Conservation (phyloP, 345 rosid species). For the Acer saccharum region DNA sequence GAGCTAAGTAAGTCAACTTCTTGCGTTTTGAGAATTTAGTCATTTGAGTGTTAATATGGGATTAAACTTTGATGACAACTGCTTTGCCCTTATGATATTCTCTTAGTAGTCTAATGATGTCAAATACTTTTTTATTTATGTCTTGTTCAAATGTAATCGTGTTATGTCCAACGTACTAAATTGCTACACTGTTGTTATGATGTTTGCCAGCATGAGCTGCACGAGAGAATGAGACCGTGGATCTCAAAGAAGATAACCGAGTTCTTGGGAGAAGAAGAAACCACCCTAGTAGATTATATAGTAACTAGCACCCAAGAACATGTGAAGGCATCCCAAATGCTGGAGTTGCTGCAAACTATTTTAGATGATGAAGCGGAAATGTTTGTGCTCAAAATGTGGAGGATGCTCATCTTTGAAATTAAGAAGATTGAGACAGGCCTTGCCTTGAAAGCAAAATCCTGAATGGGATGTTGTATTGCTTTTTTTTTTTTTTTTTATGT, state of each 20-base stretch:
- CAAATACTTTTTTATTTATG: not conserved
- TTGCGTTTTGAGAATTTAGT: not conserved
- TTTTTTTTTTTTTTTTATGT: too few species aligned
- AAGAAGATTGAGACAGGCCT: conserved; percentile 88
- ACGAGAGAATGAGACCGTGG: conserved; percentile 98
- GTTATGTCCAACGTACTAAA: conserved; percentile 5
- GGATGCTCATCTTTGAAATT: conserved; percentile 96
- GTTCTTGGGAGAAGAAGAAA: conserved; percentile 96
- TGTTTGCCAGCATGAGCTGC: conserved; percentile 64
- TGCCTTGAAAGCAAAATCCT: conserved; percentile 59
- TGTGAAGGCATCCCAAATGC: conserved; percentile 87
- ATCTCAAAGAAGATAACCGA: conserved; percentile 94
- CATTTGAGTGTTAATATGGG: not conserved
- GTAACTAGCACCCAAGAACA: conserved; percentile 84
- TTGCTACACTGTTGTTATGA: conserved; percentile 13
- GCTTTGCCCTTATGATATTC: not conserved
- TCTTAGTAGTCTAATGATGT: not conserved
- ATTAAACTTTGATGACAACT: not conserved
- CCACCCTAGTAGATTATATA: conserved; percentile 83
- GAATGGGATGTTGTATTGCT: conserved; percentile 15
- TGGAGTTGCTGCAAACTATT: conserved; percentile 83
- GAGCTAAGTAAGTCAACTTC: not conserved
- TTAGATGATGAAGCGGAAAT: conserved; percentile 96
- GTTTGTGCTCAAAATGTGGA: conserved; percentile 99
- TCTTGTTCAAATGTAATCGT: not conserved